A percentile compares a stretch with the other conserved stretches of the same genome.
Evolutionary conservation across 2,329 filamentous ascomycete genomes (phyloP).

Genomic region (Colletotrichum higginsianum): DNA sequence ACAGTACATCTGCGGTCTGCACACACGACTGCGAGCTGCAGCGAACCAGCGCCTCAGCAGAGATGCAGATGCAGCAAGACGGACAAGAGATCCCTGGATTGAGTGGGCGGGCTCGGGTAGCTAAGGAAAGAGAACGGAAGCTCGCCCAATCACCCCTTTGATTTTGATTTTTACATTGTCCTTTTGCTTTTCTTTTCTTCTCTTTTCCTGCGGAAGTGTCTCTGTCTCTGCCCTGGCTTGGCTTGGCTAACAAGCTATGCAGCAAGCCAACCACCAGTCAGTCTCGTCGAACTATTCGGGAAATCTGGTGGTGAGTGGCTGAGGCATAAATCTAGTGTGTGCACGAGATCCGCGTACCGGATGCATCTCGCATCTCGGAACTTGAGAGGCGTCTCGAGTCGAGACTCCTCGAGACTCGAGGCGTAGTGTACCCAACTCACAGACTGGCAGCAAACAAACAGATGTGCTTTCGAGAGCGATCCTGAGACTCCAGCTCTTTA

Average conservation of each 20-base stretch:
- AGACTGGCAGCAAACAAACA: neutral
- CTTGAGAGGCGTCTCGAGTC: neutral
- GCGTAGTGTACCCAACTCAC: too few species aligned
- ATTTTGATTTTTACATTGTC: too few species aligned
- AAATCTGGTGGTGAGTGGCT: neutral
- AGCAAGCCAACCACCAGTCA: neutral
- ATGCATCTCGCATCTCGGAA: neutral
- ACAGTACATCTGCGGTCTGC: neutral
- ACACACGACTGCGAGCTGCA: conserved; percentile 15
- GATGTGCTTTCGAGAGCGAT: conserved; percentile 12
- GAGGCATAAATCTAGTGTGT: too few species aligned
- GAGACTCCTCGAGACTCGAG: too few species aligned
- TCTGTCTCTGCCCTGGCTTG: conserved; percentile 1
- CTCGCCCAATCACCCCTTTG: too few species aligned
- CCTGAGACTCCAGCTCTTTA: conserved; percentile 35
- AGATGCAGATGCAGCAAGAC: conserved; percentile 30
- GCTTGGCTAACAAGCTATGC: neutral
- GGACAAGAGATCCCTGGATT: conserved; percentile 35
- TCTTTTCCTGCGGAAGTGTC: neutral
- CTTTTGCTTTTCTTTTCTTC: neutral
- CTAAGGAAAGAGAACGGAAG: neutral
- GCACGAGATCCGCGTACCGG: neutral
- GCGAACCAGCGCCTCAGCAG: conserved; percentile 8
- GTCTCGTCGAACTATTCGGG: neutral
- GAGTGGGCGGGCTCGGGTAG: conserved; percentile 26